phyloP scores from a whole-genome alignment of 768 basidiomycete species.

The Hygrophorus pudorinus region DNA sequence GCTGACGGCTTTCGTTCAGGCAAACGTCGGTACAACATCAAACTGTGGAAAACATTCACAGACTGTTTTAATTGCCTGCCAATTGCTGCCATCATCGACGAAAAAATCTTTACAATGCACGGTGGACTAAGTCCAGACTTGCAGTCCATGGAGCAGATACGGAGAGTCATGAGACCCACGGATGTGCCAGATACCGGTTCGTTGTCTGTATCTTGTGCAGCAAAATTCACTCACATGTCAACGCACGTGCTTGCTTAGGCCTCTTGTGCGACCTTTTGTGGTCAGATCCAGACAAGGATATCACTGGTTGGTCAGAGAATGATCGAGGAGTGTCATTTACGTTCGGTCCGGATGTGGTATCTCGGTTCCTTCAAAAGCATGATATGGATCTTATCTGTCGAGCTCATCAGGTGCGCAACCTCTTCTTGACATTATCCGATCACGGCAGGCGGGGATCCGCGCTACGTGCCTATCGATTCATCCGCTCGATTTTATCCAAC shows the following conservation, averaged over 20 bases:
- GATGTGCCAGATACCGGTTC: conserved; percentile 97
- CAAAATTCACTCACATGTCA: conserved; percentile 1
- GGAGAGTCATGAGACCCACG: conserved; percentile 96
- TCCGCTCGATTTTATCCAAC: background rate
- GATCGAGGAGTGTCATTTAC: conserved; percentile 98
- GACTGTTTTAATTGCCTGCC: conserved; percentile 99
- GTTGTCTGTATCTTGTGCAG: conserved; percentile 13
- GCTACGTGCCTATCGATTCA: conserved; percentile 1
- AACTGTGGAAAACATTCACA: conserved; percentile 99
- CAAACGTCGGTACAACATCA: conserved; percentile 99
- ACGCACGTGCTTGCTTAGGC: conserved; percentile 33
- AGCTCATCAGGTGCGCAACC: conserved; percentile 79
- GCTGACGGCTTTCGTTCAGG: conserved; percentile 38
- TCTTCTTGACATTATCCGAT: conserved; percentile 3
- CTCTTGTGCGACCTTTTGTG: conserved; percentile 93
- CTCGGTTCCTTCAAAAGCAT: conserved; percentile 97
- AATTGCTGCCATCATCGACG: conserved; percentile 98
- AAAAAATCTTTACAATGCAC: conserved; percentile 99
- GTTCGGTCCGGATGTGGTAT: conserved; percentile 96
- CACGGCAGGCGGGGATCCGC: conserved; percentile 2
- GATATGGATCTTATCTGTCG: conserved; percentile 99
- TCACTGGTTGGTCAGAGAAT: conserved; percentile 99
- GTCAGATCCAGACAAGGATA: conserved; percentile 99
- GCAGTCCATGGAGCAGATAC: conserved; percentile 99
- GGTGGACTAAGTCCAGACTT: conserved; percentile 95